Evolutionary conservation across 345 rosid genomes (phyloP).

Genomic region (Salix exigua): DNA sequence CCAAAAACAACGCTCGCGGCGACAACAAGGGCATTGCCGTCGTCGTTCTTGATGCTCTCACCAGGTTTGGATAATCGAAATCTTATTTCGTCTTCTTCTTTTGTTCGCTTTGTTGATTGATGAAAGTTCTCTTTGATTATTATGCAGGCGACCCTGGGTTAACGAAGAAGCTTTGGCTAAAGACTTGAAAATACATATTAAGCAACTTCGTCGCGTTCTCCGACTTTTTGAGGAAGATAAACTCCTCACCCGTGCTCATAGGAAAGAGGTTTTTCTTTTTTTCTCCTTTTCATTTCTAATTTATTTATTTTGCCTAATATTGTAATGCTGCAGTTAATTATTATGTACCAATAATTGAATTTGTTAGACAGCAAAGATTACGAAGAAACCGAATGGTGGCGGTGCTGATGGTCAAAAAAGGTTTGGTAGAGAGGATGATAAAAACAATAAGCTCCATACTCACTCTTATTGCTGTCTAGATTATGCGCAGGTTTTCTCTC

Average conservation of each 20-base stretch:
- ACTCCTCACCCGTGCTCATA: slow-evolving; percentile 63
- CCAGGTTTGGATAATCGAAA: slow-evolving; percentile 36
- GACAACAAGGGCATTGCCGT: slow-evolving; percentile 78
- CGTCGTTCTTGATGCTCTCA: slow-evolving; percentile 76
- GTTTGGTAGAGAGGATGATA: slow-evolving; percentile 57
- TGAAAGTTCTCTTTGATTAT: neutral
- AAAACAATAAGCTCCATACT: slow-evolving; percentile 77
- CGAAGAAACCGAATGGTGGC: slow-evolving; percentile 69
- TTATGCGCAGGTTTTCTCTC: slow-evolving; percentile 64
- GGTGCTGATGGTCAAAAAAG: slow-evolving; percentile 42
- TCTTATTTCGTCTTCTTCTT: neutral
- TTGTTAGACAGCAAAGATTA: slow-evolving; percentile 80
- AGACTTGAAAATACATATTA: slow-evolving; percentile 70
- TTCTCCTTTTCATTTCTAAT: too few species aligned
- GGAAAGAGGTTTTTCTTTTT: slow-evolving; percentile 60
- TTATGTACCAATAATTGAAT: neutral
- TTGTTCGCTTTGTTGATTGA: neutral
- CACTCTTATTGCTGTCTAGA: slow-evolving; percentile 90
- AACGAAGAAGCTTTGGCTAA: slow-evolving; percentile 95
- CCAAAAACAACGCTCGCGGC: slow-evolving; percentile 51
- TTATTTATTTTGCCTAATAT: too few species aligned
- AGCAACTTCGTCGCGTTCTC: slow-evolving; percentile 72
- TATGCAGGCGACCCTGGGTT: slow-evolving; percentile 75
- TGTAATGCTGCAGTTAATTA: neutral
- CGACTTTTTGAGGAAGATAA: slow-evolving; percentile 78